Conservation (phyloP, 2,329 filamentous ascomycete genomes). For the Colletotrichum zoysiae region DNA sequence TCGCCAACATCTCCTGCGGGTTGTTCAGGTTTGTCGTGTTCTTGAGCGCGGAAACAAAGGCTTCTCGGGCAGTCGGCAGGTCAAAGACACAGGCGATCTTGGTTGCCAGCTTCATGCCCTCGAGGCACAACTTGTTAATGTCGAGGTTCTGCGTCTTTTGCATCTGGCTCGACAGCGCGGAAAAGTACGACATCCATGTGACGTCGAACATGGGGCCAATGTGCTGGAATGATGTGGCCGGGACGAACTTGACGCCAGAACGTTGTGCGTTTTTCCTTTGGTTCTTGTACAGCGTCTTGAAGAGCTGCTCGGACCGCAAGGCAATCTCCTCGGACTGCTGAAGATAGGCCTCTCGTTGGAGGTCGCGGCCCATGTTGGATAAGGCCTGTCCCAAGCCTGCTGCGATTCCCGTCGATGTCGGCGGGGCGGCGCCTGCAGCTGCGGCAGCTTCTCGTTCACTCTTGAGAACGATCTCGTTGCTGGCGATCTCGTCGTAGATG, state of each 20-base stretch:
- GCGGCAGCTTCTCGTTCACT: conserved; percentile 93
- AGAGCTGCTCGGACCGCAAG: conserved; percentile 80
- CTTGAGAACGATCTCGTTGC: conserved; percentile 93
- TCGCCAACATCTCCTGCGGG: conserved; percentile 91
- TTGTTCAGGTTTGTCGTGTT: conserved; percentile 98
- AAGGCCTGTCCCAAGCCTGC: conserved; percentile 89
- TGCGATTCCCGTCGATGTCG: conserved; percentile 77
- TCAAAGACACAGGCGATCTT: conserved; percentile 95
- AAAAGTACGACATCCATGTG: conserved; percentile 99
- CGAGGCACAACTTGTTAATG: conserved; percentile 91
- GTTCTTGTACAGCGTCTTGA: conserved; percentile 91
- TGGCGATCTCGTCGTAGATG: conserved; percentile 93
- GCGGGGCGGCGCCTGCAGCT: conserved; percentile 74
- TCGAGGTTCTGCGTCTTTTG: conserved; percentile 95
- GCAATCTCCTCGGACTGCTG: conserved; percentile 96
- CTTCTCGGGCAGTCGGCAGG: conserved; percentile 90
- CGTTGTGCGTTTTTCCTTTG: conserved; percentile 85
- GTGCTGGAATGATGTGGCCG: conserved; percentile 93
- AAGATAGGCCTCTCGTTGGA: conserved; percentile 92
- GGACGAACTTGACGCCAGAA: conserved; percentile 81
- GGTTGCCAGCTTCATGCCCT: conserved; percentile 94
- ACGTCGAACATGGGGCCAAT: conserved; percentile 99
- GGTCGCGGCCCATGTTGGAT: conserved; percentile 89
- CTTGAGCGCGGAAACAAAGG: conserved; percentile 92
- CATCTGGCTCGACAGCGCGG: conserved; percentile 90